These are phyloP conservation scores for Wickerhamiella australiensis DNA, from an alignment of 805 yeast species.

Conservation along the genomic window DNA sequence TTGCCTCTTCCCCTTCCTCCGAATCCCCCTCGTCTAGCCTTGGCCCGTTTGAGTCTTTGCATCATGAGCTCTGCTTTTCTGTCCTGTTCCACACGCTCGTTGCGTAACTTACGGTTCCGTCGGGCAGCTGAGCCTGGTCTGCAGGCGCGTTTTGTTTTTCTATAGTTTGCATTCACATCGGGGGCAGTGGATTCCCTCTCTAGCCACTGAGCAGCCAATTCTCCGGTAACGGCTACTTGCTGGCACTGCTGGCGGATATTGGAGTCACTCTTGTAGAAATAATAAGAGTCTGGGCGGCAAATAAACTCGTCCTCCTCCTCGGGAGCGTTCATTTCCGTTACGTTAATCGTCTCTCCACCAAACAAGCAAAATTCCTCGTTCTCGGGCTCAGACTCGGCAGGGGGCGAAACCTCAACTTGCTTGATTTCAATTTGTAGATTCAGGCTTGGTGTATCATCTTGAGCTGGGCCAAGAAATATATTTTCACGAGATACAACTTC, in stretches of 20 bases:
- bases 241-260: conserved; percentile 1
- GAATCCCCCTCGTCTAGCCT: neutral
- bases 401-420: conserved; percentile 3
- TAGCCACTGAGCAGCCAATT: conserved; percentile 3
- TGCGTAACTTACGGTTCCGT: neutral
- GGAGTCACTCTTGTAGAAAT: conserved; percentile 12
- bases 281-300: conserved; percentile 16
- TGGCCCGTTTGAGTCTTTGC: neutral
- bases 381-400: conserved; percentile 6
- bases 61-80: conserved; percentile 11
- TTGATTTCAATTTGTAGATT: conserved; percentile 13
- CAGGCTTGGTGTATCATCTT: conserved; percentile 1
- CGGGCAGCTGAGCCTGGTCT: conserved; percentile 23
- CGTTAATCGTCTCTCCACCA: conserved; percentile 14
- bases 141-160: conserved; percentile 13
- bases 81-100: conserved; percentile 11
- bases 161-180: conserved; percentile 18
- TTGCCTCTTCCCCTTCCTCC: neutral
- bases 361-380: conserved; percentile 17
- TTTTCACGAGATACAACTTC: conserved; percentile 17
- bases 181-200: conserved; percentile 14
- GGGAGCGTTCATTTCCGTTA: conserved; percentile 12
- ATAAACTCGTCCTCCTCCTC: conserved; percentile 3
- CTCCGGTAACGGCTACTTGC: conserved; percentile 18
- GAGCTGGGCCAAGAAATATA: conserved; percentile 4